Percentiles rank a stretch among this genome's conserved stretches.
Evolutionary conservation across 2,329 filamentous ascomycete genomes (phyloP).

Genomic region (Alternaria arborescens): DNA sequence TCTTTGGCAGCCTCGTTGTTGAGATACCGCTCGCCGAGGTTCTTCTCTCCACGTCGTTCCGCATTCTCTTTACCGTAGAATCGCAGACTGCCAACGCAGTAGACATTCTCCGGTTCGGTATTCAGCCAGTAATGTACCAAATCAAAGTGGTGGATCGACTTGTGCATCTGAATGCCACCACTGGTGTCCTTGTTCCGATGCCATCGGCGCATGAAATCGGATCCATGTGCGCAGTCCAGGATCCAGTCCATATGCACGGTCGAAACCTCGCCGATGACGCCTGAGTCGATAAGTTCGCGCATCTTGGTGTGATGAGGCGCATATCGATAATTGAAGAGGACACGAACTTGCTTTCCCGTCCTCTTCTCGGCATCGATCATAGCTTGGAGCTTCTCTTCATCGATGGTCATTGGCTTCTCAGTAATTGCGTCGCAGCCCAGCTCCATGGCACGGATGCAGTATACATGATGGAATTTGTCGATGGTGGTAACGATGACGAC

Average conservation of each 20-base stretch:
- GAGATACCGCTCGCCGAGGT: conserved; percentile 61
- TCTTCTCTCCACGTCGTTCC: conserved; percentile 61
- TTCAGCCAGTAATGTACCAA: conserved; percentile 70
- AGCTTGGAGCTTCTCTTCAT: conserved; percentile 61
- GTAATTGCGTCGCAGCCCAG: conserved; percentile 68
- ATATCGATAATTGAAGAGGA: conserved; percentile 72
- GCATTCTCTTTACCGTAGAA: conserved; percentile 72
- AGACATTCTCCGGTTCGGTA: conserved; percentile 64
- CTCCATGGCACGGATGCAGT: conserved; percentile 67
- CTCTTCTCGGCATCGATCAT: conserved; percentile 65
- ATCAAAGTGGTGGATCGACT: conserved; percentile 71
- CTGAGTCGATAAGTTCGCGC: conserved; percentile 62
- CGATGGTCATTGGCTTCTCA: conserved; percentile 72
- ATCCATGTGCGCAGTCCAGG: conserved; percentile 68
- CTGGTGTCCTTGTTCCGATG: conserved; percentile 68
- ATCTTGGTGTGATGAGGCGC: conserved; percentile 70
- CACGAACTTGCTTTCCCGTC: conserved; percentile 61
- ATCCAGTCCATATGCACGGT: conserved; percentile 71
- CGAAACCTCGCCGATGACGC: conserved; percentile 65
- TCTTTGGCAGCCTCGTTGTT: conserved; percentile 60
- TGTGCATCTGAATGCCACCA: conserved; percentile 68
- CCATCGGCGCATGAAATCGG: conserved; percentile 71
- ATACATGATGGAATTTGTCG: conserved; percentile 68
- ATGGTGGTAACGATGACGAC: conserved; percentile 71
- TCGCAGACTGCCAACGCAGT: conserved; percentile 65